These are phyloP conservation scores for Botryotinia globosa DNA, from an alignment of 2,329 filamentous ascomycete species.

Conservation along the genomic window DNA sequence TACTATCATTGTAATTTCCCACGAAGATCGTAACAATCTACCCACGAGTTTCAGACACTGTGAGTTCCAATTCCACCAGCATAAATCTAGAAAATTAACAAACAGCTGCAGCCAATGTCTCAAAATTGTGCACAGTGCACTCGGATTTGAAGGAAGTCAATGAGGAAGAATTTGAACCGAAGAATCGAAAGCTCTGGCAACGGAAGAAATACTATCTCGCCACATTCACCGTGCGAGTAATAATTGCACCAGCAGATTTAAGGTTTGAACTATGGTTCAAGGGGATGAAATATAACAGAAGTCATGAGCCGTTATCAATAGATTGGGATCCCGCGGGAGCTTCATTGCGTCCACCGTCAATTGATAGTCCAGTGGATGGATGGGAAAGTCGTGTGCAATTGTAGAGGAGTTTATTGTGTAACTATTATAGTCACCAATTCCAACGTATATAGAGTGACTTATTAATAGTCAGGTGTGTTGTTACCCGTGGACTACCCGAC, in stretches of 20 bases:
- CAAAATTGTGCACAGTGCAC: slow-evolving; percentile 43
- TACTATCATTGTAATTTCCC: slow-evolving; percentile 43
- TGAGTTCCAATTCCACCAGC: slow-evolving; percentile 27
- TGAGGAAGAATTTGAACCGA: slow-evolving; percentile 42
- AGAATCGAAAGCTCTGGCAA: slow-evolving; percentile 41
- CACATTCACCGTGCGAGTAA: slow-evolving; percentile 51
- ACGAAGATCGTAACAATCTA: slow-evolving; percentile 40
- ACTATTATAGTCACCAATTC: not conserved
- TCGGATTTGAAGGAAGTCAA: slow-evolving; percentile 44
- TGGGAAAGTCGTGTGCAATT: slow-evolving; percentile 4
- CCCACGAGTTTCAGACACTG: slow-evolving; percentile 42
- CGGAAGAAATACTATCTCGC: slow-evolving; percentile 43
- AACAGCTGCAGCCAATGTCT: slow-evolving; percentile 38
- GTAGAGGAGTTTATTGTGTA: not conserved
- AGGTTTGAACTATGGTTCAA: slow-evolving; percentile 46
- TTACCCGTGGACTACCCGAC: too few relatives aligned
- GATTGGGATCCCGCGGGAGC: slow-evolving; percentile 22
- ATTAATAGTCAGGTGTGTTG: not conserved
- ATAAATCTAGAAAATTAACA: not conserved
- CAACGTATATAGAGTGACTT: not conserved
- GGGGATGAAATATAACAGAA: slow-evolving; percentile 37
- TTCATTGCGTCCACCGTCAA: slow-evolving; percentile 5
- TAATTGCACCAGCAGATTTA: slow-evolving; percentile 55
- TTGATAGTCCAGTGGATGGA: slow-evolving; percentile 3
- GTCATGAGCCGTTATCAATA: slow-evolving; percentile 21